phyloP scores from a whole-genome alignment of 768 basidiomycete species.

The Flagelloscypha sp. region DNA sequence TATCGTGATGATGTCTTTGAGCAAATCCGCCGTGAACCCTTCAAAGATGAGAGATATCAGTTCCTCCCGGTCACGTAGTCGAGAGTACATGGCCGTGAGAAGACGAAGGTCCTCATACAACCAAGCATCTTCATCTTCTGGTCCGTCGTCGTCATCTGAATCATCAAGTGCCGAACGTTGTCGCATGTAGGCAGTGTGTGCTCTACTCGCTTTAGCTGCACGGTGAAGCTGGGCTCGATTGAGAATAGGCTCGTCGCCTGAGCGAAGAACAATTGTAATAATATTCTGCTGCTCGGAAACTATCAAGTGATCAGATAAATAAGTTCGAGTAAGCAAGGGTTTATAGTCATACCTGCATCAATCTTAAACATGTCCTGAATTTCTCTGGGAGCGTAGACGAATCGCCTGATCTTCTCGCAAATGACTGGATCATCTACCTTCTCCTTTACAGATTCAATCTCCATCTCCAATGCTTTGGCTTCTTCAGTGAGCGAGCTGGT shows the following conservation, averaged over 20 bases:
- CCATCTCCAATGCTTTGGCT: slow-evolving; percentile 73
- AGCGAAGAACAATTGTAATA: slow-evolving; percentile 71
- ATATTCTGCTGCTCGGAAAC: slow-evolving; percentile 66
- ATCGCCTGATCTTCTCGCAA: slow-evolving; percentile 81
- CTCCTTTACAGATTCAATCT: slow-evolving; percentile 79
- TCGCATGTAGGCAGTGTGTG: slow-evolving; percentile 67
- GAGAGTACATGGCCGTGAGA: slow-evolving; percentile 68
- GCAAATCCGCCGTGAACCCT: slow-evolving; percentile 88
- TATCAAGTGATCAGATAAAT: slow-evolving; percentile 3
- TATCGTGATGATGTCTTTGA: slow-evolving; percentile 98
- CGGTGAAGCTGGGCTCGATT: slow-evolving; percentile 73
- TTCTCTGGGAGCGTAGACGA: slow-evolving; percentile 80
- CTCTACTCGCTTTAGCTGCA: slow-evolving; percentile 68
- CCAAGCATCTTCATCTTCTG: slow-evolving; percentile 93
- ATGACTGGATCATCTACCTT: slow-evolving; percentile 85
- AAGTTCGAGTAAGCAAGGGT: not conserved
- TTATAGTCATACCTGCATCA: slow-evolving; percentile 60
- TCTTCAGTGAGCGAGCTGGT: slow-evolving; percentile 88
- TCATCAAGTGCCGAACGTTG: slow-evolving; percentile 55
- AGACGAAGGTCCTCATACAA: slow-evolving; percentile 86
- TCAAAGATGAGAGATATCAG: slow-evolving; percentile 92
- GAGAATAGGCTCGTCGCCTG: slow-evolving; percentile 66
- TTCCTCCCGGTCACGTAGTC: slow-evolving; percentile 82
- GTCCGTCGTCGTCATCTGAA: slow-evolving; percentile 91
- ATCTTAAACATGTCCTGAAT: slow-evolving; percentile 75